Evolutionary conservation across 805 yeast genomes (phyloP), one percentile per base, ranked within the genome.

Genomic region (Yarrowia divulgata): DNA sequence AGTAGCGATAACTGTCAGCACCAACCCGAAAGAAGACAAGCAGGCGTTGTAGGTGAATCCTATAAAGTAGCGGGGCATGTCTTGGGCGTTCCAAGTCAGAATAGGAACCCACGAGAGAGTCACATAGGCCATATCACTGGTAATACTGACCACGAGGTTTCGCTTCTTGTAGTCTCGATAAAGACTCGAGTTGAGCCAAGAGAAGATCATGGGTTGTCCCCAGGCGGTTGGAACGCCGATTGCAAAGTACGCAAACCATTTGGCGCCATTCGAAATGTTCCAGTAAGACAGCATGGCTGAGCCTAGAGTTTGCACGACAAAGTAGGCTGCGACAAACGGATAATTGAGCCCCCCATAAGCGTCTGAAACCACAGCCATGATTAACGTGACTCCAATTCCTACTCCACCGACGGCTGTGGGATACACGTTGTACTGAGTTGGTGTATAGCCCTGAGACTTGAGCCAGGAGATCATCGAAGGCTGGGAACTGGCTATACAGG

Each of bases 271-370:
- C n/a, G 43, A 19, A 6, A 54, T 37, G 34, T 54, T 16, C 60
- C 60, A 54, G 45, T 54, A 54, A 18, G 60, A 54, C 88, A 19
- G 82, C 83, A 0, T 86, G 81, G 82, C 82, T 84, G 35, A 80
- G 71, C 0, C 86, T 1, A 54, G 12, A 13, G 14, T 54, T 8
- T 54, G 60, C 12, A 54, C 43, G 18, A 54, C 60, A 23, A 54
- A 54, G 18, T 54, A 54, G 18, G 60, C 60, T 19, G 37, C 43
- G 3, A 54, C 60, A 37, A 54, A 54, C 3, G 60, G 60, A 9
- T n/a, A 54, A 14, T 54, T 54, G 45, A 54, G 60, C 2, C 60
- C 60, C 18, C 43, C 43, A 37, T 9, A 54, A 1, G 60, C 60
- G 45, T 54, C 60, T 1, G 60, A 54, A 37, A 54, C 18, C 16